phyloP scores from a whole-genome alignment of 257 asterid genomes.

The Primulina eburnea region DNA sequence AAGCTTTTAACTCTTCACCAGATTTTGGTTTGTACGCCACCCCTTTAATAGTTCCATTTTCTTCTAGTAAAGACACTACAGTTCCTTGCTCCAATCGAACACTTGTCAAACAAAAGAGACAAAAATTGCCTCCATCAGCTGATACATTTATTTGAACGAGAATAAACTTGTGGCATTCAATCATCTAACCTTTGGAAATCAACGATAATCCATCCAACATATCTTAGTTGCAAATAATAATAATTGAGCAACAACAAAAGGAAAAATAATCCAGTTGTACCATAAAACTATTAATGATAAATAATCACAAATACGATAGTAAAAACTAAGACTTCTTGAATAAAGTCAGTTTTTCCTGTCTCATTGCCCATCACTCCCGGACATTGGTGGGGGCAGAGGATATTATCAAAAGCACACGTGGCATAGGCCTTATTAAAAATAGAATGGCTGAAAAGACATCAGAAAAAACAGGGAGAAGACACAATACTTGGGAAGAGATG shows the following conservation, averaged over 20 bases:
- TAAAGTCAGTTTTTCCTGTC: background rate
- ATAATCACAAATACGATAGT: background rate
- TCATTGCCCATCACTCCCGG: background rate
- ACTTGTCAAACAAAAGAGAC: constrained; percentile 17
- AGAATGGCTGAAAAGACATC: background rate
- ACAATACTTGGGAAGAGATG: constrained; percentile 74
- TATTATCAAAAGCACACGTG: background rate
- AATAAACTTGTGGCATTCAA: background rate
- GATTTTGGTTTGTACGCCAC: constrained; percentile 36
- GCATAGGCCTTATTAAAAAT: background rate
- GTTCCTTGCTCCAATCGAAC: constrained; percentile 40
- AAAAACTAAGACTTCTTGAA: background rate
- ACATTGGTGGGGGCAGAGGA: background rate
- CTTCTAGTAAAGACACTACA: constrained; percentile 40
- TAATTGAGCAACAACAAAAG: too few relatives aligned
- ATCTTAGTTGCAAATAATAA: background rate
- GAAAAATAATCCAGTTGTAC: background rate
- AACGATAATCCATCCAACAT: background rate
- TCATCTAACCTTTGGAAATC: background rate
- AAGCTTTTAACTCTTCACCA: constrained; percentile 36
- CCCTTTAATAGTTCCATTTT: constrained; percentile 38
- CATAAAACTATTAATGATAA: too few relatives aligned
- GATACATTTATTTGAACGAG: background rate
- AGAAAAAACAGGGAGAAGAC: constrained; percentile 9
- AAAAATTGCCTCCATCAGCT: background rate